A percentile compares a stretch with the other conserved stretches of the same genome.
phyloP scores from a whole-genome alignment of 1,284 basidiomycete species.

The Malassezia obtusa region DNA sequence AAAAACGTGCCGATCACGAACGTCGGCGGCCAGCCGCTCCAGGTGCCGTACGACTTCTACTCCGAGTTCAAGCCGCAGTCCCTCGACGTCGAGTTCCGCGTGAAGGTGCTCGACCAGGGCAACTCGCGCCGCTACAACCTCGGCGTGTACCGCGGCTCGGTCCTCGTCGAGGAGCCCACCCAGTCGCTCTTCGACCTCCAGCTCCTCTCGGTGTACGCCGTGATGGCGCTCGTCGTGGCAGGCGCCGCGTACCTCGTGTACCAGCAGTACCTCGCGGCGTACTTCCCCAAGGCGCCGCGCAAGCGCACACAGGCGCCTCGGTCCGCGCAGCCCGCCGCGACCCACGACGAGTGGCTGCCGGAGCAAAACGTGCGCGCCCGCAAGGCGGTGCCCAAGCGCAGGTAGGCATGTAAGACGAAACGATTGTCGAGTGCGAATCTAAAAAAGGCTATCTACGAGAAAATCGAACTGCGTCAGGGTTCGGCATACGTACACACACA shows the following conservation, averaged over 20 bases:
- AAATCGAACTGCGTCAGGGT: background rate
- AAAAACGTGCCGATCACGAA: conserved; percentile 32
- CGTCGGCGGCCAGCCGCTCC: conserved; percentile 28
- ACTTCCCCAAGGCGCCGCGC: background rate
- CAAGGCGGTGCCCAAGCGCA: conserved; percentile 2
- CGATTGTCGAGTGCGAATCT: background rate
- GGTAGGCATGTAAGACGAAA: background rate
- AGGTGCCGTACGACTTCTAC: conserved; percentile 42
- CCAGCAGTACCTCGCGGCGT: conserved; percentile 17
- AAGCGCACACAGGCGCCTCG: background rate
- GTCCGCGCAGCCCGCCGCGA: background rate
- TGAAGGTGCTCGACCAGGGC: conserved; percentile 36
- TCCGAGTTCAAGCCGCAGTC: conserved; percentile 46
- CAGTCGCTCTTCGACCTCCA: conserved; percentile 42
- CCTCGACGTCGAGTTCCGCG: conserved; percentile 35
- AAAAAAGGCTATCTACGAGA: background rate
- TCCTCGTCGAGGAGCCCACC: conserved; percentile 41
- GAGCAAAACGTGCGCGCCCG: conserved; percentile 12
- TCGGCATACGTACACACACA: background rate
- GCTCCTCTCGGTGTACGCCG: conserved; percentile 35
- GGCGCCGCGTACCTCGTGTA: conserved; percentile 24
- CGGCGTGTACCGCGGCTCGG: conserved; percentile 34
- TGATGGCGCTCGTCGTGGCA: conserved; percentile 20
- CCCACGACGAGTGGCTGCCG: conserved; percentile 20
- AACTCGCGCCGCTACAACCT: conserved; percentile 39